Conservation (phyloP, 345 rosid species). For the Heritiera fomes region DNA sequence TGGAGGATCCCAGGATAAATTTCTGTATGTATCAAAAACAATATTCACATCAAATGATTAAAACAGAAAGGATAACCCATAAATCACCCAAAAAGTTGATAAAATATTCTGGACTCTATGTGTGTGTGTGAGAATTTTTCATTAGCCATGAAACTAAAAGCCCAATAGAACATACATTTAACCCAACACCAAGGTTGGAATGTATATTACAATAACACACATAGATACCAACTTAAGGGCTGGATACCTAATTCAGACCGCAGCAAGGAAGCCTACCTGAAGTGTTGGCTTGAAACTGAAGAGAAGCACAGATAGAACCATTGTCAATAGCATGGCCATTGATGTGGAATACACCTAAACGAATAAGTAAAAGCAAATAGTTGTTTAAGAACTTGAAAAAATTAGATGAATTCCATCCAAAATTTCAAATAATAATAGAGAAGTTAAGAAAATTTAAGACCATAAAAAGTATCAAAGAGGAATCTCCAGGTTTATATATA, state of each 20-base stretch:
- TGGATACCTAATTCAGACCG: background rate
- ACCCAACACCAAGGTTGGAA: background rate
- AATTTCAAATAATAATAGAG: background rate
- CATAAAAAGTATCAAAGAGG: background rate
- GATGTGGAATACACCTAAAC: constrained; percentile 25
- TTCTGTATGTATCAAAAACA: background rate
- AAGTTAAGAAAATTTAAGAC: background rate
- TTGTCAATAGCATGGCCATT: constrained; percentile 25
- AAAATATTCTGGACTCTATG: background rate
- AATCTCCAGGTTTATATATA: background rate
- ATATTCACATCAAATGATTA: background rate
- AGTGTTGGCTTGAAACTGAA: constrained; percentile 26
- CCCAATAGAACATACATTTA: background rate
- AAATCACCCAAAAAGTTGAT: background rate
- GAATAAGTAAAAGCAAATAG: background rate
- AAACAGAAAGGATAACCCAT: background rate
- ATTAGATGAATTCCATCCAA: background rate
- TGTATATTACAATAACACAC: background rate
- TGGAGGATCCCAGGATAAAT: background rate
- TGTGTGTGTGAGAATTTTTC: background rate
- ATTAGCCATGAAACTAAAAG: background rate
- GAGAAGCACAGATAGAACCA: constrained; percentile 26
- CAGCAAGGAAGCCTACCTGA: constrained; percentile 25
- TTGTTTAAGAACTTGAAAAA: background rate
- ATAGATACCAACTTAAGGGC: background rate